Percentiles rank a stretch among this genome's conserved stretches.
These are phyloP conservation scores for Achaetomiella virescens DNA, from an alignment of 495 filamentous ascomycete species.

Conservation along the genomic window DNA sequence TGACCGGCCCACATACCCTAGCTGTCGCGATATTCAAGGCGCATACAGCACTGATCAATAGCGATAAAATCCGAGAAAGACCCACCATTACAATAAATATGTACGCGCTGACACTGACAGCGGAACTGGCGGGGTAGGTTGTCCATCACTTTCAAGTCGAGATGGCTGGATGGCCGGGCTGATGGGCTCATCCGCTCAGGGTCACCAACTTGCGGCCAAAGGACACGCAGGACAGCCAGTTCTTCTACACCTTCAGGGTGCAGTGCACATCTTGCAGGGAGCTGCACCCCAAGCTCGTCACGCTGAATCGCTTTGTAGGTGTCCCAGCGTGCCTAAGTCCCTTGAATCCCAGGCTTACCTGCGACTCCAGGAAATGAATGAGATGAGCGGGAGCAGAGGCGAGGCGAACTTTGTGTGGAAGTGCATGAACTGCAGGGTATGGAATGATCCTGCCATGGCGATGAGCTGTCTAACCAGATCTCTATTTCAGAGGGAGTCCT, in stretches of 20 bases:
- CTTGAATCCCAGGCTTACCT: too few relatives aligned
- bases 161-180: background rate
- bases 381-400: slow-evolving; percentile 82
- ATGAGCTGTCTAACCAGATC: background rate
- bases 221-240: slow-evolving; percentile 72
- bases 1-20: too few relatives aligned
- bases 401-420: slow-evolving; percentile 98
- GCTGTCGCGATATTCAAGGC: too few relatives aligned
- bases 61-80: too few relatives aligned
- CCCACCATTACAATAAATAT: slow-evolving; percentile 47
- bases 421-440: slow-evolving; percentile 84
- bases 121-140: slow-evolving; percentile 64
- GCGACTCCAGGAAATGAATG: slow-evolving; percentile 74
- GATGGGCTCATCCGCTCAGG: slow-evolving; percentile 38
- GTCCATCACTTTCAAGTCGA: background rate
- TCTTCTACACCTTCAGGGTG: slow-evolving; percentile 94
- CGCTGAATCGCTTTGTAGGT: slow-evolving; percentile 82
- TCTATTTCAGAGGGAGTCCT: slow-evolving; percentile 47
- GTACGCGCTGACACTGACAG: slow-evolving; percentile 71
- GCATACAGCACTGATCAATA: too few relatives aligned
- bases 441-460: background rate
- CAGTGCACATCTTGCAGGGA: slow-evolving; percentile 95
- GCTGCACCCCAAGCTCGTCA: slow-evolving; percentile 79
- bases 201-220: slow-evolving; percentile 82
- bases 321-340: too few relatives aligned